phyloP scores from a whole-genome alignment of 768 basidiomycete genomes.

The Xanthoconium stramineum region DNA sequence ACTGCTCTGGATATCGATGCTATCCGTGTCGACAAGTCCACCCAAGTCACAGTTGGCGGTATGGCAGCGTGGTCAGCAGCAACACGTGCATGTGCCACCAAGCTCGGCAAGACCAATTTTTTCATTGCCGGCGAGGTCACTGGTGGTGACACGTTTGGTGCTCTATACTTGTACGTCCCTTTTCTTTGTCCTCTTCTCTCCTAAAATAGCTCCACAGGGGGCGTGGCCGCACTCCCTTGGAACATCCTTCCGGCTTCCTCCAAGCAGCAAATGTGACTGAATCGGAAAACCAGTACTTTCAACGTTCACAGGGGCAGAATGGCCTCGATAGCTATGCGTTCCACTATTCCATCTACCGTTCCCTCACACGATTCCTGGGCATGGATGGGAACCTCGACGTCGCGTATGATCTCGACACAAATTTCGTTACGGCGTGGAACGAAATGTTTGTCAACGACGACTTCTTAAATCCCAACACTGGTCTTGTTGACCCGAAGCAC shows the following conservation, averaged over 20 bases:
- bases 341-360: conserved; percentile 92
- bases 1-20: conserved; percentile 87
- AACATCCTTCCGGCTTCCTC: conserved; percentile 65
- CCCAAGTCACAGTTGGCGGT: conserved; percentile 83
- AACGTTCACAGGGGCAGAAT: conserved; percentile 59
- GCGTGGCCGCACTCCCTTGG: conserved; percentile 79
- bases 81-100: conserved; percentile 71
- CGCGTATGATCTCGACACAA: conserved; percentile 77
- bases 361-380: conserved; percentile 81
- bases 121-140: conserved; percentile 93
- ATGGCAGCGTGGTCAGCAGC: conserved; percentile 71
- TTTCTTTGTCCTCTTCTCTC: background rate
- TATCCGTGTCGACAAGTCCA: conserved; percentile 94
- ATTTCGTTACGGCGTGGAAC: conserved; percentile 91
- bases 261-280: conserved; percentile 66
- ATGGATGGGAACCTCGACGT: conserved; percentile 96
- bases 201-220: conserved; percentile 47
- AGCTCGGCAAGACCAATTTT: conserved; percentile 80
- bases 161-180: conserved; percentile 71
- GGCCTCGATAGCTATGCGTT: conserved; percentile 82
- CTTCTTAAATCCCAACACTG: conserved; percentile 69
- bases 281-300: conserved; percentile 67
- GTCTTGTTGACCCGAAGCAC: conserved; percentile 74
- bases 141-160: conserved; percentile 87
- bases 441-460: conserved; percentile 88